These are phyloP conservation scores for Aulographum hederae DNA, from an alignment of 2,329 filamentous ascomycete genomes.

Conservation along the genomic window DNA sequence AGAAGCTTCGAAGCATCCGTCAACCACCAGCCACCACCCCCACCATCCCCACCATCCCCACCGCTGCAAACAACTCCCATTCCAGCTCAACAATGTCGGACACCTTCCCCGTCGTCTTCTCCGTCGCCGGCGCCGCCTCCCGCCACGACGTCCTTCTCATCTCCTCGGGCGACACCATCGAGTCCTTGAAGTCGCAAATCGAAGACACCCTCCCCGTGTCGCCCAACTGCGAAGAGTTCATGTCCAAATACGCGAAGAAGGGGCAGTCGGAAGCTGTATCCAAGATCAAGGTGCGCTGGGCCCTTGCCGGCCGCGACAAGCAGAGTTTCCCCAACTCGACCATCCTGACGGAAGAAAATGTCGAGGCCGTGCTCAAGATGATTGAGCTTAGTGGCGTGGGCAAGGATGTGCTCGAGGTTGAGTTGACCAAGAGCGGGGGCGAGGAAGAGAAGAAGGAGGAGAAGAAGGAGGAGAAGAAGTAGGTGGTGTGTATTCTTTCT, in stretches of 20 bases:
- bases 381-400: constrained; percentile 13
- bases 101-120: constrained; percentile 17
- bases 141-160: constrained; percentile 15
- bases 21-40: no score
- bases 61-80: no score
- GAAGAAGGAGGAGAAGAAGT: no score
- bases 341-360: constrained; percentile 16
- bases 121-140: constrained; percentile 12
- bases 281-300: constrained; percentile 16
- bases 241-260: constrained; percentile 17
- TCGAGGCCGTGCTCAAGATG: constrained; percentile 13
- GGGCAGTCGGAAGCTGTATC: constrained; percentile 11
- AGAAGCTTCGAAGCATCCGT: no score
- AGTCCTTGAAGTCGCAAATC: constrained; percentile 6
- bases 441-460: no score
- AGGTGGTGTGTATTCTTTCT: no score
- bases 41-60: no score
- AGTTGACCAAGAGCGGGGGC: constrained; percentile 7
- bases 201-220: constrained; percentile 6
- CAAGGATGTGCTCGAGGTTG: constrained; percentile 17
- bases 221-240: constrained; percentile 16
- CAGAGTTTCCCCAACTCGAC: constrained; percentile 16
- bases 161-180: not conserved
- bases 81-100: no score
- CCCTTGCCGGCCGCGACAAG: constrained; percentile 12